These are phyloP conservation scores for Aspergillus sclerotiicarbonarius DNA, from an alignment of 495 filamentous ascomycete genomes.

Conservation along the genomic window DNA sequence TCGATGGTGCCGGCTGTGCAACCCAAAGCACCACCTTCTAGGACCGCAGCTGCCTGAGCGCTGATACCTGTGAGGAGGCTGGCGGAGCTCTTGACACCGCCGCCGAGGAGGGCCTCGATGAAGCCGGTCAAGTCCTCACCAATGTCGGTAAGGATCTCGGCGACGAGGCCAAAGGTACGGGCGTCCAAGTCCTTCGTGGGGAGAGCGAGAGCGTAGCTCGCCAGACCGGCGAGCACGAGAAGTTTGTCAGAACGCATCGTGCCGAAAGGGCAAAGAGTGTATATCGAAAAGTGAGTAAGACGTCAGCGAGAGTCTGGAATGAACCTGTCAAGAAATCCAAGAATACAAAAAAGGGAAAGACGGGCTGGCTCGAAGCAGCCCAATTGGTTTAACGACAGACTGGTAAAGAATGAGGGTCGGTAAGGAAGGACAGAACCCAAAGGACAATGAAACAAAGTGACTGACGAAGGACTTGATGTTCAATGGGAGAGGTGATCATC, in stretches of 20 bases:
- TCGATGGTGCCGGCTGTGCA: constrained; percentile 33
- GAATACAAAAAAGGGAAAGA: constrained; percentile 20
- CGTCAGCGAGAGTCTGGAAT: constrained; percentile 12
- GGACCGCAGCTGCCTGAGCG: constrained; percentile 40
- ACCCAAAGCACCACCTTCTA: constrained; percentile 41
- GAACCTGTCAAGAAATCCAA: constrained; percentile 15
- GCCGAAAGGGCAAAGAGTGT: constrained; percentile 17
- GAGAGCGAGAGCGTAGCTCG: constrained; percentile 34
- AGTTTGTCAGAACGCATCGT: constrained; percentile 40
- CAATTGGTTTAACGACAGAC: constrained; percentile 39
- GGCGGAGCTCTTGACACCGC: constrained; percentile 16
- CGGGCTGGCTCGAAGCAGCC: constrained; percentile 22
- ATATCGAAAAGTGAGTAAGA: constrained; percentile 14
- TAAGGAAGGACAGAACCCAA: constrained; percentile 26
- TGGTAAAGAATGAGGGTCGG: constrained; percentile 20
- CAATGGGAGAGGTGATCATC: constrained; percentile 26
- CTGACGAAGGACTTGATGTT: constrained; percentile 23
- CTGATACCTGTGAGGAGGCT: constrained; percentile 32
- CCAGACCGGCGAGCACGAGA: constrained; percentile 41
- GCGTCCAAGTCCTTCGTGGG: constrained; percentile 32
- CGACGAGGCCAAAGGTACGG: constrained; percentile 28
- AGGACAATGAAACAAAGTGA: constrained; percentile 23
- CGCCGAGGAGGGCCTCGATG: constrained; percentile 28
- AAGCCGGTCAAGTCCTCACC: constrained; percentile 10
- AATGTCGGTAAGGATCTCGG: constrained; percentile 17